phyloP scores from a whole-genome alignment of 352 stramenopile genomes.

The Thraustochytrium striatum region DNA sequence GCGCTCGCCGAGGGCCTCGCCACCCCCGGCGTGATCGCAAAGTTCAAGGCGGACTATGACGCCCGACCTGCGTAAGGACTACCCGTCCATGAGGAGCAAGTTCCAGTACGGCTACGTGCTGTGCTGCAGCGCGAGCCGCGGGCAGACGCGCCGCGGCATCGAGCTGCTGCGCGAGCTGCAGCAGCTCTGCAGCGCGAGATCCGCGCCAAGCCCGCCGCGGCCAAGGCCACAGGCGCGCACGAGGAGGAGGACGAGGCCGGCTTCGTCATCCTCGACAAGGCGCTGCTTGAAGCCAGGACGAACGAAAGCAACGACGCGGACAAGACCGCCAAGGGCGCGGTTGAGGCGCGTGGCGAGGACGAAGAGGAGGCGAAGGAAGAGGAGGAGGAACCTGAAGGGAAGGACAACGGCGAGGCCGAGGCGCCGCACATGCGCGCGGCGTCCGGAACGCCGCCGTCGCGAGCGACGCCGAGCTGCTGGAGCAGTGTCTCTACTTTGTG shows the following conservation, averaged over 20 bases:
- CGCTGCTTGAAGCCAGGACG: background rate
- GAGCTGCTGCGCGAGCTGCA: constrained; percentile 22
- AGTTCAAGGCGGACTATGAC: background rate
- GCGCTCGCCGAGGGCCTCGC: background rate
- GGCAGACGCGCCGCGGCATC: constrained; percentile 24
- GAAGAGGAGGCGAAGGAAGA: background rate
- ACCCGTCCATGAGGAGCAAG: constrained; percentile 9
- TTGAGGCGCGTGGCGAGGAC: background rate
- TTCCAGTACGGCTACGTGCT: constrained; percentile 17
- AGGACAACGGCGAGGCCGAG: background rate
- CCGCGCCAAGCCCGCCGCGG: too few relatives aligned
- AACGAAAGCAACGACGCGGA: background rate
- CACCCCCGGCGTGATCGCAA: background rate
- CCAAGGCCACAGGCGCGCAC: background rate
- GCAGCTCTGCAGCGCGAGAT: background rate
- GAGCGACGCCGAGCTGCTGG: background rate
- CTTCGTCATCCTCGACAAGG: background rate
- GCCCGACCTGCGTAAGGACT: background rate
- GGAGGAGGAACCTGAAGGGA: background rate
- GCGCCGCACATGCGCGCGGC: background rate
- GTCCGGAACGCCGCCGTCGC: background rate
- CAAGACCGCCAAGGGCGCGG: background rate
- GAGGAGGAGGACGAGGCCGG: background rate
- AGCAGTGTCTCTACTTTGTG: constrained; percentile 25
- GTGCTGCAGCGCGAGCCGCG: constrained; percentile 38